These are phyloP conservation scores for Phytophthora uliginosa DNA, from an alignment of 352 stramenopile genomes.

Conservation along the genomic window DNA sequence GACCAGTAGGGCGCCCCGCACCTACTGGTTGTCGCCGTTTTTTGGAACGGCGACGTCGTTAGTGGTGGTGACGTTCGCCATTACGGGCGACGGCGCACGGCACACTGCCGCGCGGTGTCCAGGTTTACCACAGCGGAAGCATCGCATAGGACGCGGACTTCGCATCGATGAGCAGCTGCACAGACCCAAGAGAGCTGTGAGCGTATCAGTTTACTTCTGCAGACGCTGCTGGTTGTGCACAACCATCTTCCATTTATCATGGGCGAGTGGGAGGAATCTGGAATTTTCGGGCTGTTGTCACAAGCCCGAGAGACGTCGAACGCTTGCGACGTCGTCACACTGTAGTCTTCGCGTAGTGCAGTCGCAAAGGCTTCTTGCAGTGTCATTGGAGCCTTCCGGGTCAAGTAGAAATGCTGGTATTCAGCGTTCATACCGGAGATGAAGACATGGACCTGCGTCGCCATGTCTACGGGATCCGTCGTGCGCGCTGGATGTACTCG, in stretches of 20 bases:
- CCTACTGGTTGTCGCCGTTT: conserved; percentile 26
- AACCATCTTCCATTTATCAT: conserved; percentile 13
- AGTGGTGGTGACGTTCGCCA: neutral
- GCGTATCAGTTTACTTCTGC: conserved; percentile 12
- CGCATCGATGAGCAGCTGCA: neutral
- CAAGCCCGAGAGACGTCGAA: neutral
- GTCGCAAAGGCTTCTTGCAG: conserved; percentile 19
- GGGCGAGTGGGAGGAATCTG: conserved; percentile 13
- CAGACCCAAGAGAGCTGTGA: conserved; percentile 5
- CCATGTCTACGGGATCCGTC: conserved; percentile 31
- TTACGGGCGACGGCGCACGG: conserved; percentile 10
- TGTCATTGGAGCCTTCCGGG: conserved; percentile 8
- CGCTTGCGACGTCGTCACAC: conserved; percentile 15
- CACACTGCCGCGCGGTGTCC: conserved; percentile 25
- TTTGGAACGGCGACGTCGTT: conserved; percentile 4
- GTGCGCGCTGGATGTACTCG: conserved; percentile 32
- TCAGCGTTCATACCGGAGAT: conserved; percentile 26
- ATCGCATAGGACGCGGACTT: neutral
- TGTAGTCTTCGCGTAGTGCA: conserved; percentile 29
- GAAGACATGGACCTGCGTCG: conserved; percentile 36
- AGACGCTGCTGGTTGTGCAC: neutral
- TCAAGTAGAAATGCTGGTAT: conserved; percentile 30
- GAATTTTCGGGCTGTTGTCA: conserved; percentile 4
- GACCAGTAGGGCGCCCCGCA: neutral
- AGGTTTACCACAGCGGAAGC: conserved; percentile 13